Percentiles rank a stretch among this genome's conserved stretches.
These are phyloP conservation scores for Coniophora puteana DNA, from an alignment of 1,284 basidiomycete species.

Conservation along the genomic window DNA sequence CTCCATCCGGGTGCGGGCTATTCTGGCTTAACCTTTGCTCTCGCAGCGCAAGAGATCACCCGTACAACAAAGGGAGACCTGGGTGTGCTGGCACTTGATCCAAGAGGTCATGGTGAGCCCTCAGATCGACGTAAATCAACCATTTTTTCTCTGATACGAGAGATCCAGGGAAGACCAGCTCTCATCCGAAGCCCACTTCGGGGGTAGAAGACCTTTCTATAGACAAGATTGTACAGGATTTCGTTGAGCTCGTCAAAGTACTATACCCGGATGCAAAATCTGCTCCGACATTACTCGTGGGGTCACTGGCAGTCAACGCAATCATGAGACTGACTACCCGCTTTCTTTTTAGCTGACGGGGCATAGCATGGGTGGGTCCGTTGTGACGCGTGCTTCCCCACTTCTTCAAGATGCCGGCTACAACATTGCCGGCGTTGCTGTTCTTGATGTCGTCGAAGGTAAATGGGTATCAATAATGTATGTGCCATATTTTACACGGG, in stretches of 20 bases:
- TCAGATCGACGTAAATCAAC: background rate
- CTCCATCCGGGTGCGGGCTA: slow-evolving; percentile 96
- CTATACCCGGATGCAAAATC: slow-evolving; percentile 63
- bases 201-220: slow-evolving; percentile 80
- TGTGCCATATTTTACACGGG: background rate
- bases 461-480: background rate
- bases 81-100: slow-evolving; percentile 84
- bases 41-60: slow-evolving; percentile 76
- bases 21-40: slow-evolving; percentile 86
- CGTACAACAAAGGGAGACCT: slow-evolving; percentile 65
- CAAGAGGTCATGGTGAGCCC: slow-evolving; percentile 81
- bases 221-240: slow-evolving; percentile 66
- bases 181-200: slow-evolving; percentile 37
- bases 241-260: slow-evolving; percentile 62
- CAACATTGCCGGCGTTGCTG: slow-evolving; percentile 77
- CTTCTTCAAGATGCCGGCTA: slow-evolving; percentile 66
- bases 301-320: slow-evolving; percentile 18
- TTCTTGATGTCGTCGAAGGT: slow-evolving; percentile 97
- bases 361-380: slow-evolving; percentile 91
- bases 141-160: slow-evolving; percentile 5
- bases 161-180: slow-evolving; percentile 63
- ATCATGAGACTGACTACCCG: slow-evolving; percentile 5
- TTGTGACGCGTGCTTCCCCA: slow-evolving; percentile 72
- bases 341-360: slow-evolving; percentile 62
- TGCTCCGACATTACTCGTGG: slow-evolving; percentile 74